A percentile compares a stretch with the other conserved stretches of the same genome.
These are phyloP conservation scores for Brettanomyces sp. DNA, from an alignment of 805 yeast species.

Conservation along the genomic window DNA sequence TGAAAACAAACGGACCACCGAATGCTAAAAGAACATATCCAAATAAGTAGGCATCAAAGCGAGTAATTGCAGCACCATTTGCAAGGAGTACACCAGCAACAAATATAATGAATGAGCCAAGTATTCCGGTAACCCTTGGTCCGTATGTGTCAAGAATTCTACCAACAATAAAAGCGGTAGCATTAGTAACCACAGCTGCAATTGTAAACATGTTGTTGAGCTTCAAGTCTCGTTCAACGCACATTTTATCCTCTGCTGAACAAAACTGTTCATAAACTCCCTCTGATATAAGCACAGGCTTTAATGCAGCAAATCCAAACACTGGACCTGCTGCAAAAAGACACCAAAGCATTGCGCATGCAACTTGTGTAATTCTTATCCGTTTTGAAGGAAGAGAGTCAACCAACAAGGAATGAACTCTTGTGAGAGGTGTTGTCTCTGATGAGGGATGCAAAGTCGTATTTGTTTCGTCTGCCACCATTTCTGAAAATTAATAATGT, in stretches of 20 bases:
- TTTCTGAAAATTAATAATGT: background rate
- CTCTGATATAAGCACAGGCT: constrained; percentile 69
- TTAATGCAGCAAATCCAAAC: constrained; percentile 92
- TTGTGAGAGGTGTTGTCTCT: constrained; percentile 19
- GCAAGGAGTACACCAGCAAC: constrained; percentile 37
- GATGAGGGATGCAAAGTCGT: background rate
- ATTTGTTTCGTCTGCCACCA: background rate
- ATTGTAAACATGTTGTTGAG: constrained; percentile 76
- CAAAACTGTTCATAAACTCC: constrained; percentile 69
- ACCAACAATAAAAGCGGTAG: constrained; percentile 77
- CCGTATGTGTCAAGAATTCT: constrained; percentile 69
- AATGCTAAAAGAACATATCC: constrained; percentile 76
- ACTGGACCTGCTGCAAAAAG: constrained; percentile 86
- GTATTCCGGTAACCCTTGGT: constrained; percentile 66
- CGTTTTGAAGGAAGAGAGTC: constrained; percentile 16
- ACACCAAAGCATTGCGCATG: constrained; percentile 81
- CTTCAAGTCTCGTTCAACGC: constrained; percentile 74
- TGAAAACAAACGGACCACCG: constrained; percentile 92
- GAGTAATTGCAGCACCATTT: constrained; percentile 12
- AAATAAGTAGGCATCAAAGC: constrained; percentile 54
- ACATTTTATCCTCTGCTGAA: constrained; percentile 24
- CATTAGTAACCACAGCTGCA: constrained; percentile 82
- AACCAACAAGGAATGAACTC: constrained; percentile 1
- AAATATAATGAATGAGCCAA: constrained; percentile 56
- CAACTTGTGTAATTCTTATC: constrained; percentile 41